Evolutionary conservation across 495 filamentous ascomycete genomes (phyloP).

Genomic region (Hyaloscypha hepaticicola): DNA sequence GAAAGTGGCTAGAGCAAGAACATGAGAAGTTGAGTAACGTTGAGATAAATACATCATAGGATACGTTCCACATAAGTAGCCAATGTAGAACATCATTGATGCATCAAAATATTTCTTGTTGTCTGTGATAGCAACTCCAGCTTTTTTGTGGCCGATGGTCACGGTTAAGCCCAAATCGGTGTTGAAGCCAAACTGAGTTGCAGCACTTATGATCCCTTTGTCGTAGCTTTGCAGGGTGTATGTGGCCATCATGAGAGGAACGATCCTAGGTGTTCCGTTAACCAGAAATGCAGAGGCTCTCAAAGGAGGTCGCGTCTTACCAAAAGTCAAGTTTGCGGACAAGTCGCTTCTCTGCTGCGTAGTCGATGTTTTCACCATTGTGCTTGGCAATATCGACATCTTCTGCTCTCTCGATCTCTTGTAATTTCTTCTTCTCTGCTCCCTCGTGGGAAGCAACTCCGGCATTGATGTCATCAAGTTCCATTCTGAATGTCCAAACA

Average conservation of each 20-base stretch:
- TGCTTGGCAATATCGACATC: constrained; percentile 45
- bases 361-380: constrained; percentile 43
- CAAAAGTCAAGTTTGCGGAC: constrained; percentile 46
- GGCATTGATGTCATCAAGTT: constrained; percentile 18
- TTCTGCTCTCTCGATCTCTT: constrained; percentile 46
- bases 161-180: constrained; percentile 59
- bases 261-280: constrained; percentile 8
- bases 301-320: constrained; percentile 24
- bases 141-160: constrained; percentile 41
- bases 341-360: constrained; percentile 39
- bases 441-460: constrained; percentile 15
- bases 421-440: constrained; percentile 30
- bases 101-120: constrained; percentile 41
- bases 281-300: neutral
- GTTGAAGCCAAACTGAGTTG: constrained; percentile 72
- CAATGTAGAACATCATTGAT: constrained; percentile 39
- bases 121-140: constrained; percentile 54
- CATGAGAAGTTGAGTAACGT: constrained; percentile 42
- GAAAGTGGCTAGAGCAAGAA: constrained; percentile 34
- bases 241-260: constrained; percentile 54
- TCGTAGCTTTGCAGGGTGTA: constrained; percentile 57
- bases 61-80: constrained; percentile 44
- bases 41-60: constrained; percentile 48
- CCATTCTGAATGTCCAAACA: constrained; percentile 4
- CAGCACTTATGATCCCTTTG: constrained; percentile 55